These are phyloP conservation scores for Calocybe gangraenosa DNA, from an alignment of 768 basidiomycete species.

Conservation along the genomic window DNA sequence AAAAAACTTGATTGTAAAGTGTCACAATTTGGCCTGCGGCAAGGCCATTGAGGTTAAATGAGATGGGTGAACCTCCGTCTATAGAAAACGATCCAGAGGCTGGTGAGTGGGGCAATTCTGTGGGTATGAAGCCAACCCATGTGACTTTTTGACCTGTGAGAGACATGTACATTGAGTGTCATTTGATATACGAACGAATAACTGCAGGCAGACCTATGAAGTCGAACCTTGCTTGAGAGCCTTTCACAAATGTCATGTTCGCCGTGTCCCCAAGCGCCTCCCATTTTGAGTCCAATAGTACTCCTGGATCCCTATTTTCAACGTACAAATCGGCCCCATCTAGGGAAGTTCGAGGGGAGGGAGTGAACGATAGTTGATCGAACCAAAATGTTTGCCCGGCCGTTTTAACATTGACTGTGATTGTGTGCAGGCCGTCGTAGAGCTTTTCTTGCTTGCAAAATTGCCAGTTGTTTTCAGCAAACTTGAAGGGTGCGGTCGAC, in stretches of 20 bases:
- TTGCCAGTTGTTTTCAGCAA: constrained; percentile 17
- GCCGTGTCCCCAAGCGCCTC: not conserved
- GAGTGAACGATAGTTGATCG: constrained; percentile 24
- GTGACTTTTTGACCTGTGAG: constrained; percentile 5
- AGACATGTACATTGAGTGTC: not conserved
- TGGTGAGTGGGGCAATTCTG: constrained; percentile 1
- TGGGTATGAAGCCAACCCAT: constrained; percentile 11
- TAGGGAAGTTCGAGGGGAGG: constrained; percentile 5
- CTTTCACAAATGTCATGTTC: not conserved
- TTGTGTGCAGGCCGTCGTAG: constrained; percentile 17
- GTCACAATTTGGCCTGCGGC: not conserved
- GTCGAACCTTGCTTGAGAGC: constrained; percentile 2
- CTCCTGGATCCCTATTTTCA: constrained; percentile 5
- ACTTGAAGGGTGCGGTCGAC: constrained; percentile 1
- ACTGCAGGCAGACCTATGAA: constrained; percentile 8
- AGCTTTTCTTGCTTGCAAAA: constrained; percentile 17
- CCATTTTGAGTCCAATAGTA: constrained; percentile 4
- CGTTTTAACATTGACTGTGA: constrained; percentile 20
- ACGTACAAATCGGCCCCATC: constrained; percentile 1
- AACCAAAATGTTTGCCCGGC: constrained; percentile 25
- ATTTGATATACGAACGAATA: not conserved
- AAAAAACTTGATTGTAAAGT: constrained; percentile 4
- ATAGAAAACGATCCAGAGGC: constrained; percentile 1
- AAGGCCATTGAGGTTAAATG: constrained; percentile 1
- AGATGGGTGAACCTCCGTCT: not conserved